A percentile compares a stretch with the other conserved stretches of the same genome.
Evolutionary conservation across 805 yeast genomes (phyloP).

Genomic region (Candida rishiriensis): DNA sequence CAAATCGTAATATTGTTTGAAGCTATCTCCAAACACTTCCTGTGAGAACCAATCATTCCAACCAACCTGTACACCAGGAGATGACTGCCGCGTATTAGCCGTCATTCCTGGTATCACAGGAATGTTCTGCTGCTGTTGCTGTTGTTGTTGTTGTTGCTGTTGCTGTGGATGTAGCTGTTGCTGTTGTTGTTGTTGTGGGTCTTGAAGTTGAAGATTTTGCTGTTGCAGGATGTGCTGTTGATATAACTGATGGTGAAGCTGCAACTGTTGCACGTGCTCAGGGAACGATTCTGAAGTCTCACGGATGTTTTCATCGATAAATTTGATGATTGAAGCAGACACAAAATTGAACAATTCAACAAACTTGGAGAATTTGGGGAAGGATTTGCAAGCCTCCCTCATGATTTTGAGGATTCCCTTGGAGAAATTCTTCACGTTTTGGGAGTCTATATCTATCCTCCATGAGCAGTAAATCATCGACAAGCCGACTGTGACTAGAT

Average conservation of each 20-base stretch:
- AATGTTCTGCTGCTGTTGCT: background rate
- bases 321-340: constrained; percentile 3
- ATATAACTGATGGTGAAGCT: constrained; percentile 4
- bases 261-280: too few species aligned
- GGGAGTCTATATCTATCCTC: constrained; percentile 17
- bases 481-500: constrained; percentile 17
- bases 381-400: constrained; percentile 13
- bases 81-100: background rate
- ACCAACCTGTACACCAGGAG: constrained; percentile 10
- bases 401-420: constrained; percentile 9
- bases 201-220: background rate
- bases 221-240: background rate
- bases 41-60: constrained; percentile 25
- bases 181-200: background rate
- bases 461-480: constrained; percentile 24
- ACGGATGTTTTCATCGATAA: background rate
- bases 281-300: background rate
- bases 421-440: constrained; percentile 12
- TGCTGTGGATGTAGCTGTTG: too few species aligned
- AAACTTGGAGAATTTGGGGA: constrained; percentile 16
- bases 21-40: constrained; percentile 21
- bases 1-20: constrained; percentile 17
- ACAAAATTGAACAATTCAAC: constrained; percentile 14
- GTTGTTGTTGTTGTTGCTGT: constrained; percentile 1
- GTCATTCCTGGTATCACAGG: background rate